Base-by-base conservation (phyloP, 179 eudicot genomes). In the Amaranthus tricolor region DNA sequence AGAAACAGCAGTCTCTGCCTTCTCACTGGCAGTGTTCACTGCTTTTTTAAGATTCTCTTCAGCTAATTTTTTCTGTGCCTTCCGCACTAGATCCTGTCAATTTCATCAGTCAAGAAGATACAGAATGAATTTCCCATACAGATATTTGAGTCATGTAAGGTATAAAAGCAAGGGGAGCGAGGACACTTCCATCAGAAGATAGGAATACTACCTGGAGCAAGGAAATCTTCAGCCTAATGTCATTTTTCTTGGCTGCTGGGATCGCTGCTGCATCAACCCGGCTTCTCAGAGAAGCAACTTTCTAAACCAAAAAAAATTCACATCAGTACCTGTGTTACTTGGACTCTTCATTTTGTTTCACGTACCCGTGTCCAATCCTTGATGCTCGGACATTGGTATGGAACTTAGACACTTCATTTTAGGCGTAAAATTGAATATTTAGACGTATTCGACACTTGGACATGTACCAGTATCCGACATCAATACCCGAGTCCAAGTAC, bases 11-110 rank as follows among this genome's bases (percentile, higher is more conserved):
- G 54, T 80, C 68, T 93, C 96, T 51, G 99, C 99, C 61, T 73
- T 85, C 79, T 96, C 86, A 57, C 71, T 79, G 15, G 90, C 94
- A 52, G 77, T 74, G 71, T 89, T 84, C n/a, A 91, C 84, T 62
- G 97, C 99, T 76, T 86, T 89, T 82, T 84, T 85, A 71, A 84
- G 84, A 75, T 96, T 89, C 81, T 89, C 92, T 79, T 89, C 94
- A 11, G 88, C 96, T 49, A 84, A 54, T 82, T 89, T 87, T 84
- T 91, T 93, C 79, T 89, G 89, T 24, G 89, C 90, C 74, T 88
- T 88, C 55, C 83, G 74, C 59, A 96, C 94, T 86, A 84, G 86
- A 50, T 84, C 88, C 99, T 96, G 79, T 24, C 45, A 45, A 77
- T 13, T 52, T 21, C 48, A 53, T 7, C 50, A 44, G 60, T 62